A percentile compares a stretch with the other conserved stretches of the same genome.
These are phyloP conservation scores for Fonsecaea nubica DNA, from an alignment of 2,329 filamentous ascomycete species.

Conservation along the genomic window DNA sequence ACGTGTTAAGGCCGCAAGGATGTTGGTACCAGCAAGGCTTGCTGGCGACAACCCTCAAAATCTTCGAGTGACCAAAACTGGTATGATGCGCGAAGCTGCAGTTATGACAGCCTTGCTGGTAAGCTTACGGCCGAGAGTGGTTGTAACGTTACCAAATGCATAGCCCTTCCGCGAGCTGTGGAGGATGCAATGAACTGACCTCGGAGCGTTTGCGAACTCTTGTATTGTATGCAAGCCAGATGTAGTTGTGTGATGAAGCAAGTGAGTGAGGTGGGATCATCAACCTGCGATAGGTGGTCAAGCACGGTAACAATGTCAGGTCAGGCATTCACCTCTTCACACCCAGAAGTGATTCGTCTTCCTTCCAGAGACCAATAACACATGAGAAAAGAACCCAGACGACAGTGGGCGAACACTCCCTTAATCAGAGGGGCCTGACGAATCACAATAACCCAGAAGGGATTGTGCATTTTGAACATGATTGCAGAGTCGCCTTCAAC, in stretches of 20 bases:
- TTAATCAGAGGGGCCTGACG: not conserved
- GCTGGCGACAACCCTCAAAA: not conserved
- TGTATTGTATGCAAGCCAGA: not conserved
- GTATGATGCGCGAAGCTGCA: constrained; percentile 25
- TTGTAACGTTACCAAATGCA: not conserved
- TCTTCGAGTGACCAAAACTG: constrained; percentile 15
- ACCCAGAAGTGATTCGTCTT: not conserved
- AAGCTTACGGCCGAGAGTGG: constrained; percentile 27
- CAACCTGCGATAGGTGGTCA: not conserved
- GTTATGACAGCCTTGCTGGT: constrained; percentile 16
- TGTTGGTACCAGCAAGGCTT: not conserved
- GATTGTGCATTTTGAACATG: not conserved
- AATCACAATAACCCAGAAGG: not conserved
- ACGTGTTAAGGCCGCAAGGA: constrained; percentile 28
- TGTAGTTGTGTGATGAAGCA: not conserved
- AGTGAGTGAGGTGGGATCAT: not conserved
- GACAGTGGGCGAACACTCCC: not conserved
- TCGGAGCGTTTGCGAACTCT: not conserved
- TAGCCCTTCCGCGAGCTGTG: not conserved
- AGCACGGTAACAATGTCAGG: not conserved
- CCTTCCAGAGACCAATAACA: not conserved
- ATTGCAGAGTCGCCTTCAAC: not conserved
- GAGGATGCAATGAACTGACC: not conserved
- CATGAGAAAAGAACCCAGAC: not conserved
- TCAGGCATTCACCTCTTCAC: not conserved